A percentile compares a stretch with the other conserved stretches of the same genome.
phyloP scores from a whole-genome alignment of 2,329 filamentous ascomycete species.

The Fusarium oligoseptatum region DNA sequence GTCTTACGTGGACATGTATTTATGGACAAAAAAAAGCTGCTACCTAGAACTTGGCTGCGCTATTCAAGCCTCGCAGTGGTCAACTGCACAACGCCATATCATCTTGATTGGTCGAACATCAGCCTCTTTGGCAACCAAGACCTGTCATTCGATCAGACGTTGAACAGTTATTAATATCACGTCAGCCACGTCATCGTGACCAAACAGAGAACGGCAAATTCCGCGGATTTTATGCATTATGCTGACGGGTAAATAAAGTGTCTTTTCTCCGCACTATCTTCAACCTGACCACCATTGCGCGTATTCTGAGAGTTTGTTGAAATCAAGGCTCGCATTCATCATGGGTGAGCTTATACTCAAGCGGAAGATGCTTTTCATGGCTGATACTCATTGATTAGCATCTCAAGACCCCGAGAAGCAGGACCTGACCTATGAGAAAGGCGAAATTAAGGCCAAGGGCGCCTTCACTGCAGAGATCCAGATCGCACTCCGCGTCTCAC shows the following conservation, averaged over 20 bases:
- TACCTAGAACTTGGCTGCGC: not conserved
- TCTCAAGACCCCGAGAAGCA: not conserved
- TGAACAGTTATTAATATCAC: not conserved
- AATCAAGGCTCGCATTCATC: not conserved
- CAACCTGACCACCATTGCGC: not conserved
- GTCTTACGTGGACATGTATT: not conserved
- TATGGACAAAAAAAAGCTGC: not conserved
- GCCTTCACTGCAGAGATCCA: constrained; percentile 39
- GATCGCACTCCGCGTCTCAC: constrained; percentile 15
- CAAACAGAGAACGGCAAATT: not conserved
- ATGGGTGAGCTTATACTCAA: constrained; percentile 13
- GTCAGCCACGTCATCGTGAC: constrained; percentile 22
- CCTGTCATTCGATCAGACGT: not conserved
- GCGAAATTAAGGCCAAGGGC: constrained; percentile 18
- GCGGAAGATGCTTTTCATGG: not conserved
- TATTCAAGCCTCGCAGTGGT: not conserved
- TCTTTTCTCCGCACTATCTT: not conserved
- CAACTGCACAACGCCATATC: constrained; percentile 1
- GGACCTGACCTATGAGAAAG: constrained; percentile 14
- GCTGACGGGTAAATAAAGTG: not conserved
- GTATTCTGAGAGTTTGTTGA: not conserved
- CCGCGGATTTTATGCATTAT: not conserved
- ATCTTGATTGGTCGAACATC: not conserved
- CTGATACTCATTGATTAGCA: not conserved
- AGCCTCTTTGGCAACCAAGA: too few species aligned